Conservation (phyloP, 176 grass and related monocot genomes). For the Bothriochloa decipiens region DNA sequence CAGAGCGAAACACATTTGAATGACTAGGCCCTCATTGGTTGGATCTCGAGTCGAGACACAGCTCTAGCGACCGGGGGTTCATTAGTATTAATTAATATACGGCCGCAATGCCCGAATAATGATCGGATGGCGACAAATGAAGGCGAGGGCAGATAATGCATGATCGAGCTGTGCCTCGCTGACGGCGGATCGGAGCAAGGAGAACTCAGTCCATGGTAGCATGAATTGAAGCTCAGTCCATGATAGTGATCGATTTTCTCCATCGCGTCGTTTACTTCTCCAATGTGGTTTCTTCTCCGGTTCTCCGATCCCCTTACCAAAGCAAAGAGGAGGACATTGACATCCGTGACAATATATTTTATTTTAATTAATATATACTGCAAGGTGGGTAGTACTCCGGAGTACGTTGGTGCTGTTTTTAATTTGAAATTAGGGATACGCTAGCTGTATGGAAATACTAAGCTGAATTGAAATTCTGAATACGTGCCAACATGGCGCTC, state of each 20-base stretch:
- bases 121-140: conserved; percentile 36
- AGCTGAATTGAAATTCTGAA: too few species aligned
- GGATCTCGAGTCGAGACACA: conserved; percentile 24
- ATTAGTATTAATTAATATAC: not conserved
- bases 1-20: conserved; percentile 49
- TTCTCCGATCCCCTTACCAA: too few species aligned
- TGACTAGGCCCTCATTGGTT: conserved; percentile 48
- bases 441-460: too few species aligned
- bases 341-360: too few species aligned
- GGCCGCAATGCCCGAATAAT: conserved; percentile 2
- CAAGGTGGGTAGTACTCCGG: too few species aligned
- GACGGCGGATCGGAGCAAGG: not conserved
- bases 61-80: conserved; percentile 4
- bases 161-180: not conserved
- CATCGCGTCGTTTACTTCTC: conserved; percentile 4
- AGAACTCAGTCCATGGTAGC: too few species aligned
- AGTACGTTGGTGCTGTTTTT: too few species aligned
- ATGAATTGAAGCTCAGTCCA: not conserved
- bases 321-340: too few species aligned
- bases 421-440: too few species aligned
- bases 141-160: not conserved
- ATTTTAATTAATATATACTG: too few species aligned
- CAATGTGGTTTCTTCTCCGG: not conserved
- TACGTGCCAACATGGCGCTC: too few species aligned
- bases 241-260: not conserved